Base-by-base conservation (phyloP, 352 stramenopile genomes). In the Globisporangium uncinulatum region DNA sequence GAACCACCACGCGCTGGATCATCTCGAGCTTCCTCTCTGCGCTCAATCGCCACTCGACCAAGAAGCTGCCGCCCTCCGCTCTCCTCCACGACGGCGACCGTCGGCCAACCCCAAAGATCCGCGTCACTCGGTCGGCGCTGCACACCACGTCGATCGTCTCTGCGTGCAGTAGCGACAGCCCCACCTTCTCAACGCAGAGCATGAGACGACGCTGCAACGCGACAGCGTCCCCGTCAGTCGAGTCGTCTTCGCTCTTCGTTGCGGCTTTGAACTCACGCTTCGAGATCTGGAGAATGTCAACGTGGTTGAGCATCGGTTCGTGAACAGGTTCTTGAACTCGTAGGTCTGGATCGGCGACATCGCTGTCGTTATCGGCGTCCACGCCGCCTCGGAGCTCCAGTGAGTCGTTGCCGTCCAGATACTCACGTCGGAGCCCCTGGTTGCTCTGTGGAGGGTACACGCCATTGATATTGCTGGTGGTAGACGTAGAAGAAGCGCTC, bases 101-200 rank as follows among this genome's bases (percentile, higher is more conserved):
- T 32, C 11, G 29, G 52, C 66, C 20, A 62, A 59, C 55, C 5
- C 73, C 83, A 56, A 83, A 90, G 1, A 90, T 21, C 19, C 57
- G 51, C 0, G 19, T 17, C 5, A 88, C 24, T 0, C 57, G 53
- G 24, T 39, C 62, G 0, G 71, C 66, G 0, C 56, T 70, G 20
- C 65, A 70, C 8, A 90, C 57, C 15, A 71, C 52, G 13, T 68
- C 61, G 34, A 88, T 34, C 0, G 53, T 34, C 21, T 85, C 74
- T 2, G 65, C 61, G 32, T 86, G 64, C 8, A 68, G 67, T 15
- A 83, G 46, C 14, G 71, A 69, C 42, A 57, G 19, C 2, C 61
- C 58, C 5, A 57, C 36, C 20, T 81, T 82, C 52, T 88, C 78
- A 21, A 90, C 67, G 44, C 70, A 77, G 1, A 90, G 63, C 65